phyloP scores from a whole-genome alignment of 73 alveolate genomes.

The Tetrahymena thermophila region DNA sequence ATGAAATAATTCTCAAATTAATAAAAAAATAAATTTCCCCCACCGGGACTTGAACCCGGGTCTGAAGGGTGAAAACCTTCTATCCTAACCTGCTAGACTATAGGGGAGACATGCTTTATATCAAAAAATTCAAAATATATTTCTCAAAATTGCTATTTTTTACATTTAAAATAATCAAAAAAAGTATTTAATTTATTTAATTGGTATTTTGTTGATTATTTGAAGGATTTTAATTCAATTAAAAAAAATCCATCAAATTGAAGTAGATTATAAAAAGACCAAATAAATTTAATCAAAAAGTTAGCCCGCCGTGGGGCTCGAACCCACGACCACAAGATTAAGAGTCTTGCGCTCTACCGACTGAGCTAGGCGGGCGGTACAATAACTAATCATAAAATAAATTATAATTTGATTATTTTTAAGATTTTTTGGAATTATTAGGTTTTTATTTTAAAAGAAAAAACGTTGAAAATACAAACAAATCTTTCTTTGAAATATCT shows the following conservation, averaged over 20 bases:
- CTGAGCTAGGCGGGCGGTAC: constrained; percentile 6
- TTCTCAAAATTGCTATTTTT: not conserved
- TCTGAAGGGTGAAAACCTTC: constrained; percentile 4
- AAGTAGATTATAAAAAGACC: too few species aligned
- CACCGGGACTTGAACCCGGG: constrained; percentile 9
- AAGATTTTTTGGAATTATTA: not conserved
- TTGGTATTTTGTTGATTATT: not conserved
- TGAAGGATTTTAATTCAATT: too few species aligned
- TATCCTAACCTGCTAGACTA: constrained; percentile 3
- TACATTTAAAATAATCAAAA: too few species aligned
- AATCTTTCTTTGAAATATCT: too few species aligned
- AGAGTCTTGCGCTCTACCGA: constrained; percentile 6
- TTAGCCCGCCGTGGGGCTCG: constrained; percentile 8
- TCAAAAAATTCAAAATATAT: not conserved
- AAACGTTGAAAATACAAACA: too few species aligned
- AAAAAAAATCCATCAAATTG: too few species aligned
- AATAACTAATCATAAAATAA: not conserved
- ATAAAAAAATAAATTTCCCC: not conserved
- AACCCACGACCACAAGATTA: constrained; percentile 2
- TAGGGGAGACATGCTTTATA: not conserved
- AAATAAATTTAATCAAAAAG: not conserved
- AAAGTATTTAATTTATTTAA: too few species aligned
- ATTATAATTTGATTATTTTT: not conserved
- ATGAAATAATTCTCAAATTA: too few species aligned
- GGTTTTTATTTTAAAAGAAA: too few species aligned